A percentile compares a stretch with the other conserved stretches of the same genome.
phyloP scores from a whole-genome alignment of 305 asterid species.

The Fraxinus platypoda region DNA sequence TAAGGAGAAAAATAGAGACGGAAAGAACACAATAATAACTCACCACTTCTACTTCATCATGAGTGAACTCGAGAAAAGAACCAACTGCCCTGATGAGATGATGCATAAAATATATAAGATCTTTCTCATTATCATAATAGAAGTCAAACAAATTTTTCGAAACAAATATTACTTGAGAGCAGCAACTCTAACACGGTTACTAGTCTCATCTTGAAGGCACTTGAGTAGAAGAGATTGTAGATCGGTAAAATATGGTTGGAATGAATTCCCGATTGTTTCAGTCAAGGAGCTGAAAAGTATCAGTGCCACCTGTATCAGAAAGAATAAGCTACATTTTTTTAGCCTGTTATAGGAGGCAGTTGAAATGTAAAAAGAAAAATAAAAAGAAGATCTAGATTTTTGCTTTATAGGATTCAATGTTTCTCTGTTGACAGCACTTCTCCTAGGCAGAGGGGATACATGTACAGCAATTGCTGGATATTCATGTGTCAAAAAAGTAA shows the following conservation, averaged over 20 bases:
- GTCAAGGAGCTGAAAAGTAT: conserved; percentile 98
- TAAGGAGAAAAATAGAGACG: conserved; percentile 15
- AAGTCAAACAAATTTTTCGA: conserved; percentile 17
- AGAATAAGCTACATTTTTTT: conserved; percentile 23
- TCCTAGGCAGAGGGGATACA: not conserved
- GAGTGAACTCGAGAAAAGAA: conserved; percentile 93
- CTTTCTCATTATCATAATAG: conserved; percentile 13
- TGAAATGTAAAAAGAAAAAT: conserved; percentile 11
- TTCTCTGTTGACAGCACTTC: not conserved
- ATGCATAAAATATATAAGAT: conserved; percentile 30
- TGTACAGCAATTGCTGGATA: not conserved
- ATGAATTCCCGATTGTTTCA: conserved; percentile 92
- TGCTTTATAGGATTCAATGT: not conserved
- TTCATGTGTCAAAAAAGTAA: not conserved
- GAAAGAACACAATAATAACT: conserved; percentile 39
- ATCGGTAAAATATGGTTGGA: conserved; percentile 80
- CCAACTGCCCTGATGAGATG: conserved; percentile 90
- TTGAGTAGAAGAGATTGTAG: conserved; percentile 80
- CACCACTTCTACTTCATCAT: conserved; percentile 88
- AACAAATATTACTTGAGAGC: conserved; percentile 80
- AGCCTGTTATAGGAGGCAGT: conserved; percentile 19
- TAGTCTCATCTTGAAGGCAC: conserved; percentile 96
- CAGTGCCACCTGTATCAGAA: conserved; percentile 74
- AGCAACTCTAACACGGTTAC: conserved; percentile 92
- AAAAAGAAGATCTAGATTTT: not conserved